Evolutionary conservation across 1,139 yeast genomes (phyloP).

Genomic region (Suhomyces ambrosiae): DNA sequence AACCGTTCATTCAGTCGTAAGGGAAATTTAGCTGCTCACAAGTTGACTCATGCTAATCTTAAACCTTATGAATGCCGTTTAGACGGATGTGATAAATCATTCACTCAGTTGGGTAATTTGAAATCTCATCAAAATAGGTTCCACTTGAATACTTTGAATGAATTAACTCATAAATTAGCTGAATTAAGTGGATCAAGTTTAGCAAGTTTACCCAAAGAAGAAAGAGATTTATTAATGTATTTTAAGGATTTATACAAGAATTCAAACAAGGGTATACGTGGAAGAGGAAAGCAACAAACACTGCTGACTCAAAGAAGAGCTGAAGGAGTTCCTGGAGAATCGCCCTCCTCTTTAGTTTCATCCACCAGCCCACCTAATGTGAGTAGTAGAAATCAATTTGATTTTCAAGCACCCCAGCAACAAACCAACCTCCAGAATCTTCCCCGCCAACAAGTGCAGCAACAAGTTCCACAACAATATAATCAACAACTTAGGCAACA

Average conservation of each 20-base stretch:
- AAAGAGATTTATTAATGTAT: slow-evolving; percentile 69
- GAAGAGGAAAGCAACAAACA: slow-evolving; percentile 63
- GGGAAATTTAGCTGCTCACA: slow-evolving; percentile 88
- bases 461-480: slow-evolving; percentile 11
- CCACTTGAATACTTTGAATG: slow-evolving; percentile 70
- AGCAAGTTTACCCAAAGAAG: slow-evolving; percentile 57
- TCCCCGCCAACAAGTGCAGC: slow-evolving; percentile 13
- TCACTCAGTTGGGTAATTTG: slow-evolving; percentile 89
- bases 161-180: slow-evolving; percentile 65
- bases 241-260: slow-evolving; percentile 82
- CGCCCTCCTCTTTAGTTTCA: slow-evolving; percentile 7
- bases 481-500: slow-evolving; percentile 9
- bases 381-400: slow-evolving; percentile 12
- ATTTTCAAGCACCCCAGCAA: slow-evolving; percentile 12
- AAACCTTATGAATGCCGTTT: slow-evolving; percentile 81
- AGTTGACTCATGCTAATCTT: slow-evolving; percentile 73
- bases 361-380: slow-evolving; percentile 10
- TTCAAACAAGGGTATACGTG: slow-evolving; percentile 87
- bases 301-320: slow-evolving; percentile 2
- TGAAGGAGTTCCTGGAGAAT: slow-evolving; percentile 7
- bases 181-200: slow-evolving; percentile 51
- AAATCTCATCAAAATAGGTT: slow-evolving; percentile 93
- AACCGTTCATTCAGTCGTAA: slow-evolving; percentile 78
- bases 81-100: slow-evolving; percentile 80
- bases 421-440: slow-evolving; percentile 14